Conservation (phyloP, 306 rosid species). For the Leucaena leucocephala region DNA sequence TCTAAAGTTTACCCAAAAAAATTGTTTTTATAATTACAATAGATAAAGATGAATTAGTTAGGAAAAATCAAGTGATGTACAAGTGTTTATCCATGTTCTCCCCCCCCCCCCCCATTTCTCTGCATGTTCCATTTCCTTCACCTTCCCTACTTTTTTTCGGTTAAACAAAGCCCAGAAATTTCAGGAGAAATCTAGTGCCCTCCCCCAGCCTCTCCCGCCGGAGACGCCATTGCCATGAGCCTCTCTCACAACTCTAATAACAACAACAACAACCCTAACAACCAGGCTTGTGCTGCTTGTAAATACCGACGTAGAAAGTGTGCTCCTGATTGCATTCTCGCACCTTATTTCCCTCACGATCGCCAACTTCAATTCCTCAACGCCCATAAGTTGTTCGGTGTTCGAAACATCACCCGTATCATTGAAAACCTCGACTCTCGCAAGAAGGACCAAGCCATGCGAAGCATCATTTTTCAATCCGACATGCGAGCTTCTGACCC, state of each 20-base stretch:
- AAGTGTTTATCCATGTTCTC: too few species aligned
- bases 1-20: too few species aligned
- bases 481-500: constrained; percentile 70
- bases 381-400: constrained; percentile 80
- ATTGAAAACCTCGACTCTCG: constrained; percentile 44
- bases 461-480: constrained; percentile 56
- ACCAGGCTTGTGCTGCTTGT: constrained; percentile 88
- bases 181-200: neutral
- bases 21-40: too few species aligned
- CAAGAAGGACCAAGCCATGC: constrained; percentile 50
- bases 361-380: constrained; percentile 63
- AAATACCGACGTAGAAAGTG: constrained; percentile 80
- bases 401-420: constrained; percentile 63
- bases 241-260: neutral
- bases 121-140: constrained; percentile 10
- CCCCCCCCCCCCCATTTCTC: constrained; percentile 33
- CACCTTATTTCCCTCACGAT: constrained; percentile 81
- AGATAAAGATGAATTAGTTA: too few species aligned
- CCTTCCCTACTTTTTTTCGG: neutral
- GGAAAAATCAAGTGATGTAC: neutral
- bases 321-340: constrained; percentile 66
- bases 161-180: constrained; percentile 22
- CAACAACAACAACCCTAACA: constrained; percentile 35
- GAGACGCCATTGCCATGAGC: constrained; percentile 52
- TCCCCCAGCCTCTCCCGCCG: constrained; percentile 48